These are phyloP conservation scores for Aphanomyces stellatus DNA, from an alignment of 352 stramenopile species.

Conservation along the genomic window DNA sequence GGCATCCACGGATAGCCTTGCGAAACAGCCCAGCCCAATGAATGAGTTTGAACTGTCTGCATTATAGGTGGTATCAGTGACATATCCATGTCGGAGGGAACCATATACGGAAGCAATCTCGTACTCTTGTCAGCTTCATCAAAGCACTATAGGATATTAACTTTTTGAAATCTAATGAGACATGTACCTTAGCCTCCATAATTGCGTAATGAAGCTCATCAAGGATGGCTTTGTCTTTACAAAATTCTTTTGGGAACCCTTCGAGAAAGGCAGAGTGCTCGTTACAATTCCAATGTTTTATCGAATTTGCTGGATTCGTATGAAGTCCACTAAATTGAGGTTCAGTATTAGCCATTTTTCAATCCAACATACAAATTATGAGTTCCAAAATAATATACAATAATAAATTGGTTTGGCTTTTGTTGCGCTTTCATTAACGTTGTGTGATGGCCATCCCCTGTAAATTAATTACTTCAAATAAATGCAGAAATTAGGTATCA, in stretches of 20 bases:
- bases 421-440: background rate
- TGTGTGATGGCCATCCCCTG: background rate
- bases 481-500: background rate
- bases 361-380: background rate
- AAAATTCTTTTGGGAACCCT: background rate
- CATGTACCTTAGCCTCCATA: background rate
- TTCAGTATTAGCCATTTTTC: background rate
- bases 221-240: background rate
- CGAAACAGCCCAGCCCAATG: background rate
- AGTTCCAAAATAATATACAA: conserved; percentile 9
- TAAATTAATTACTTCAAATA: background rate
- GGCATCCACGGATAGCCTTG: conserved; percentile 6
- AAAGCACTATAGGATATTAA: background rate
- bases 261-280: background rate
- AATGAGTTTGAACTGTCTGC: background rate
- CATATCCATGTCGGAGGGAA: background rate
- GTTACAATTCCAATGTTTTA: background rate
- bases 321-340: background rate
- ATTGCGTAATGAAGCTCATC: background rate
- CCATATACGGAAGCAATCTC: background rate
- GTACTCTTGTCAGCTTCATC: background rate
- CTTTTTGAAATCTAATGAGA: background rate
- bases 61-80: background rate
- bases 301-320: background rate
- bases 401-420: background rate